phyloP scores from a whole-genome alignment of 2,329 filamentous ascomycete genomes.

The Aspergillus alliaceus region DNA sequence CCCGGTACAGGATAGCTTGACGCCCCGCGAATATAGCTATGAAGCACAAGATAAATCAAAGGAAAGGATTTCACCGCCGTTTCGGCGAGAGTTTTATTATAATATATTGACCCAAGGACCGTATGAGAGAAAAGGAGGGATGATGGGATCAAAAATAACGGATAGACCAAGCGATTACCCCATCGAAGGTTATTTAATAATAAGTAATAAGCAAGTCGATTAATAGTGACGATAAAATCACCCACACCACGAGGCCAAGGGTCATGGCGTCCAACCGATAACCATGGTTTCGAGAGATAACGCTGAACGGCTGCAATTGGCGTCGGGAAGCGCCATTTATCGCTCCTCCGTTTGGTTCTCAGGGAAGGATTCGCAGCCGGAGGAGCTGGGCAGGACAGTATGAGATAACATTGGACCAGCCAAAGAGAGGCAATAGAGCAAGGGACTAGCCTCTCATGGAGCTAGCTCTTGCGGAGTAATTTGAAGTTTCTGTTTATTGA shows the following conservation, averaged over 20 bases:
- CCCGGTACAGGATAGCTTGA: no score
- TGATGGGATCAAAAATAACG: background rate
- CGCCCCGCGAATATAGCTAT: background rate
- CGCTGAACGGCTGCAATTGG: background rate
- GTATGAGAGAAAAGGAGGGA: background rate
- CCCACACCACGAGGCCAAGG: background rate
- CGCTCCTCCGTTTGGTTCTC: background rate
- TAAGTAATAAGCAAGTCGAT: background rate
- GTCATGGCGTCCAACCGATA: background rate
- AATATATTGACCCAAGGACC: background rate
- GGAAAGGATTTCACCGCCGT: constrained; percentile 1
- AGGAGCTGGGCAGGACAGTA: constrained; percentile 1
- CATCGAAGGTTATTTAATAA: background rate
- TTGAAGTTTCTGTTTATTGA: no score
- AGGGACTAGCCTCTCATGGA: background rate
- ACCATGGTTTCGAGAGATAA: background rate
- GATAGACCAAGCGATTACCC: no score
- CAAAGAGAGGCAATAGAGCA: constrained; percentile 14
- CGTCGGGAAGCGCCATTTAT: background rate
- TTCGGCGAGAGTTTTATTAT: background rate
- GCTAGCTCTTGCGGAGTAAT: constrained; percentile 1
- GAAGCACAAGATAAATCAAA: background rate
- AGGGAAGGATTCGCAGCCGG: background rate
- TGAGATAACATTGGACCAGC: constrained; percentile 12
- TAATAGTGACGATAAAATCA: background rate